Conservation (phyloP, 2,329 filamentous ascomycete species). For the Blumeriella jaapii region DNA sequence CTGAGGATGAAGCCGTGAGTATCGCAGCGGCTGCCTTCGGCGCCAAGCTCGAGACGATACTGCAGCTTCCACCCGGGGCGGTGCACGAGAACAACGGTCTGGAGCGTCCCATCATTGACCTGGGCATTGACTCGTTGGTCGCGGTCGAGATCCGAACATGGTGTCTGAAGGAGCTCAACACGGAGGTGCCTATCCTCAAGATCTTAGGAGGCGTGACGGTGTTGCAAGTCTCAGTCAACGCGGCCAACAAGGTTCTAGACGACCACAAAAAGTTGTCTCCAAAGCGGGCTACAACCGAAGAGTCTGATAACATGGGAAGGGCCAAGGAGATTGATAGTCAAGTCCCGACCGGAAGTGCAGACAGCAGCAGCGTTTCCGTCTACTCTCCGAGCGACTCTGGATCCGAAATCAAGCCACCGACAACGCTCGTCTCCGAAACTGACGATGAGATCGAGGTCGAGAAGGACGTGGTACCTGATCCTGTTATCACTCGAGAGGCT, state of each 20-base stretch:
- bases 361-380: neutral
- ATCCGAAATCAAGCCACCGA: neutral
- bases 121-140: conserved; percentile 25
- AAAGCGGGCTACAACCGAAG: neutral
- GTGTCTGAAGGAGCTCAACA: conserved; percentile 34
- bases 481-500: no score
- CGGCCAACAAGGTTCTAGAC: neutral
- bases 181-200: conserved; percentile 17
- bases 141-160: conserved; percentile 28
- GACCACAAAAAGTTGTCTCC: neutral
- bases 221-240: neutral
- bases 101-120: no score
- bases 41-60: conserved; percentile 14
- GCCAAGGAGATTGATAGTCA: neutral
- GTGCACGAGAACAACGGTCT: neutral
- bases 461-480: no score
- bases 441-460: neutral
- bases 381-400: neutral
- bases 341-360: neutral
- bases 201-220: conserved; percentile 10
- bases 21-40: conserved; percentile 17
- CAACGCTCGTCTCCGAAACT: neutral
- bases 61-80: conserved; percentile 23
- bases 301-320: neutral
- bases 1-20: neutral